A percentile compares a stretch with the other conserved stretches of the same genome.
Evolutionary conservation across 495 filamentous ascomycete genomes (phyloP).

Genomic region (Penicillium antarcticum): DNA sequence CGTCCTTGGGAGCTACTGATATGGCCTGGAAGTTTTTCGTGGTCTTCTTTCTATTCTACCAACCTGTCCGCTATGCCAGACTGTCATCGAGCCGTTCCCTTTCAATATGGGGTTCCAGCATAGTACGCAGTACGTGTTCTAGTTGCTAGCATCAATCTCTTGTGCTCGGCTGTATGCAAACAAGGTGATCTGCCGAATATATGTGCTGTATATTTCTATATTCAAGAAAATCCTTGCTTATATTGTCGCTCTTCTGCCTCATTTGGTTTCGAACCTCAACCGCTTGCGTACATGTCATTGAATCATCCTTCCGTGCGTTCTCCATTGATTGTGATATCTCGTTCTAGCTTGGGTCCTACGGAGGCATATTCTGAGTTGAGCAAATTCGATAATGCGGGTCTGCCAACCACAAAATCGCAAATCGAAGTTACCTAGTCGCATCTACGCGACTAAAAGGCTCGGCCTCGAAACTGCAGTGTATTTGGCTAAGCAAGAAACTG

Average conservation of each 20-base stretch:
- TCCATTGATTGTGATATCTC: neutral
- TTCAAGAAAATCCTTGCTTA: neutral
- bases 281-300: conserved; percentile 5
- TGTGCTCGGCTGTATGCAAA: neutral
- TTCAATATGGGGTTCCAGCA: neutral
- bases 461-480: conserved; percentile 3
- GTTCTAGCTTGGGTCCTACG: neutral
- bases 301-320: neutral
- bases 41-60: too few relatives aligned
- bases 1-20: too few relatives aligned
- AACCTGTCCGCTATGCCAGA: too few relatives aligned
- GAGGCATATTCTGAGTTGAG: conserved; percentile 2
- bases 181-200: neutral
- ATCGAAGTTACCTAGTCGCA: conserved; percentile 4
- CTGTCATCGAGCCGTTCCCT: too few relatives aligned
- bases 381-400: conserved; percentile 8
- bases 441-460: conserved; percentile 2
- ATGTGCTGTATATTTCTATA: neutral
- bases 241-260: conserved; percentile 7
- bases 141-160: neutral
- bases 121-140: neutral
- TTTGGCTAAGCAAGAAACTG: conserved; percentile 10
- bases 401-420: conserved; percentile 7
- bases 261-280: conserved; percentile 2
- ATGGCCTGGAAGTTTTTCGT: too few relatives aligned